Evolutionary conservation across 441 rosid species (phyloP).

Genomic region (Croton setiger): DNA sequence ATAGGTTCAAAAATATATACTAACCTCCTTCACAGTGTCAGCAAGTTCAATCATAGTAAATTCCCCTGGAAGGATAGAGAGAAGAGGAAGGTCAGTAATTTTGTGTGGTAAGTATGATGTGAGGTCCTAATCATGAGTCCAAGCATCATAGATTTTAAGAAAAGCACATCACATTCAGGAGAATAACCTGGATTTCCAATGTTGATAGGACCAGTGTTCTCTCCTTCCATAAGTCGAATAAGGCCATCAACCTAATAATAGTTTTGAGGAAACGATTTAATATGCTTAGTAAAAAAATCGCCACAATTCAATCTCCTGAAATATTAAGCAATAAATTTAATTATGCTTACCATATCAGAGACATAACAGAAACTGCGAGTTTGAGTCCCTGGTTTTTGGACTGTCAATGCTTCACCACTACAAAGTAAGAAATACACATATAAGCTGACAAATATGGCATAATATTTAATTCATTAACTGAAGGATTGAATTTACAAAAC

Average conservation of each 20-base stretch:
- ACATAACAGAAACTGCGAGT: slow-evolving; percentile 97
- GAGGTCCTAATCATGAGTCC: not conserved
- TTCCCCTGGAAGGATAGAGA: slow-evolving; percentile 50
- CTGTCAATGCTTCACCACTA: slow-evolving; percentile 82
- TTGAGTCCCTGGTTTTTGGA: slow-evolving; percentile 89
- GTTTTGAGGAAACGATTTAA: not conserved
- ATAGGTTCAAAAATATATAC: slow-evolving; percentile 1
- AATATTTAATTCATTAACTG: not conserved
- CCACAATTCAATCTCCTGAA: not conserved
- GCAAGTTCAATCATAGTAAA: slow-evolving; percentile 91
- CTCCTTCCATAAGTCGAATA: slow-evolving; percentile 88
- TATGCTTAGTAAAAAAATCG: not conserved
- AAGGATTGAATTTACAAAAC: not conserved
- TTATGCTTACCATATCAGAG: slow-evolving; percentile 77
- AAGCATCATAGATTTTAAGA: not conserved
- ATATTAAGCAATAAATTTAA: not conserved
- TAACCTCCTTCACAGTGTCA: slow-evolving; percentile 83
- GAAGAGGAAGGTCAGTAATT: slow-evolving; percentile 3
- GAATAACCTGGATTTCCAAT: slow-evolving; percentile 88
- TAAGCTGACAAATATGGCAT: slow-evolving; percentile 5
- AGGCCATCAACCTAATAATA: slow-evolving; percentile 76
- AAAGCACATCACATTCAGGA: not conserved
- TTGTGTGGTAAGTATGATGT: not conserved
- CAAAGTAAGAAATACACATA: slow-evolving; percentile 8
- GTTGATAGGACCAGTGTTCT: slow-evolving; percentile 87